Base-by-base conservation (phyloP, 2,329 filamentous ascomycete genomes). In the Ascochyta viciae-villosae region DNA sequence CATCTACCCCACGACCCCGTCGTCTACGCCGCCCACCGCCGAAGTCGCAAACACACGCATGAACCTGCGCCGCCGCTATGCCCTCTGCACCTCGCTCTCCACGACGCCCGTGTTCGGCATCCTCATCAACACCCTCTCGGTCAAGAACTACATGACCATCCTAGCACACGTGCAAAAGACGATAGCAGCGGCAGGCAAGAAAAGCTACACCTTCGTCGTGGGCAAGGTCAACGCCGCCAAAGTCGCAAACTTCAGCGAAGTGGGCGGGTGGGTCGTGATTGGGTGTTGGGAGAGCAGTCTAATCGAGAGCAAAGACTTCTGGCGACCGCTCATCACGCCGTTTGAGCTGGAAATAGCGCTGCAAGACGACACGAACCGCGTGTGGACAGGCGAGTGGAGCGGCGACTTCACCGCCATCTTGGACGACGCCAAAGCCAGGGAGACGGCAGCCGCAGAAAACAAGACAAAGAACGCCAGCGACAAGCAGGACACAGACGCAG, bases 211-310 rank as follows among this genome's bases (percentile, higher is more conserved):
- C 1, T 91, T 99, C 43, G 95, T 99, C 2, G 95, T 99, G 0
- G 95, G 95, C 56, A 98, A 98, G 75, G 82, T 99, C 24, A 99
- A 98, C 71, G 89, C 93, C 0, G 94, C 93, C 34, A 99, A 99
- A 75, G 83, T 99, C 22, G 95, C 95, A 44, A 99, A 99, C 76
- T 99, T 99, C 77, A 87, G 89, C 54, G 95, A 99, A 75, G 86
- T 99, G 5, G 94, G 92, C 39, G 94, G 92, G 15, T 99, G 95
- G 95, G 92, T 98, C 0, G 92, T 98, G 0, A 91, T 99, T 9
- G 94, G 95, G 2, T 99, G 95, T 77, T 99, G 95, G 95, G 95
- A 99, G 78, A 96, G 93, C 74, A 92, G 90, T 57, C 79, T 98
- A 46, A 86, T 99, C 4, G 94, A 97, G 66, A 92, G 92, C 61